Conservation (phyloP, 2,329 filamentous ascomycete genomes). For the Scytalidium lignicola region DNA sequence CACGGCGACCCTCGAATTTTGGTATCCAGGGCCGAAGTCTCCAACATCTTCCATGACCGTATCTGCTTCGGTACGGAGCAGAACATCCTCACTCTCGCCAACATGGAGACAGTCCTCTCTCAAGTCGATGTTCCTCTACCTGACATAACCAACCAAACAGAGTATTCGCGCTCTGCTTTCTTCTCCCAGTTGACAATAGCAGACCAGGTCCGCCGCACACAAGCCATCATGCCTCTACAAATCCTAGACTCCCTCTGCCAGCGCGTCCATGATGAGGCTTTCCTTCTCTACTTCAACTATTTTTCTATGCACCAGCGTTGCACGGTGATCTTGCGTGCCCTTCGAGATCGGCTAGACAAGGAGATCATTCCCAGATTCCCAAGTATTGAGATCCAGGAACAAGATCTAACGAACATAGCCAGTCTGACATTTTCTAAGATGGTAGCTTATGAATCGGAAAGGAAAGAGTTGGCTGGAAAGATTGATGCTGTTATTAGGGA, state of each 20-base stretch:
- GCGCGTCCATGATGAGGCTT: conserved; percentile 7
- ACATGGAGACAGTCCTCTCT: conserved; percentile 6
- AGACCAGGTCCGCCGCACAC: conserved; percentile 6
- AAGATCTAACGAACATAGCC: neutral
- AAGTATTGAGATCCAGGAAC: neutral
- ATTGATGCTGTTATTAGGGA: neutral
- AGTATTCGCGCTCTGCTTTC: neutral
- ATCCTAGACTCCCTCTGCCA: conserved; percentile 8
- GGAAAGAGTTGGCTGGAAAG: neutral
- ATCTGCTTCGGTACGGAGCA: conserved; percentile 1
- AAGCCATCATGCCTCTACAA: conserved; percentile 7
- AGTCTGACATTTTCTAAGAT: neutral
- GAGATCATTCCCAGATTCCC: conserved; percentile 2
- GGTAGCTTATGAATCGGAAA: neutral
- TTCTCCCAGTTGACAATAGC: neutral
- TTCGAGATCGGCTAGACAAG: conserved; percentile 5
- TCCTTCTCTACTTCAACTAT: conserved; percentile 13
- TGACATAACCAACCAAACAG: neutral
- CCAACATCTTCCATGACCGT: conserved; percentile 2
- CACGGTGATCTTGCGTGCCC: conserved; percentile 1
- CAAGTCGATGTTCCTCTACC: neutral
- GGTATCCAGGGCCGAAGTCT: neutral
- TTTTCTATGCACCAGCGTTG: conserved; percentile 7
- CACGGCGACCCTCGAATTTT: neutral
- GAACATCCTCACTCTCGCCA: conserved; percentile 3